phyloP scores from a whole-genome alignment of 2,329 filamentous ascomycete species.

The Pseudocercospora ulei region DNA sequence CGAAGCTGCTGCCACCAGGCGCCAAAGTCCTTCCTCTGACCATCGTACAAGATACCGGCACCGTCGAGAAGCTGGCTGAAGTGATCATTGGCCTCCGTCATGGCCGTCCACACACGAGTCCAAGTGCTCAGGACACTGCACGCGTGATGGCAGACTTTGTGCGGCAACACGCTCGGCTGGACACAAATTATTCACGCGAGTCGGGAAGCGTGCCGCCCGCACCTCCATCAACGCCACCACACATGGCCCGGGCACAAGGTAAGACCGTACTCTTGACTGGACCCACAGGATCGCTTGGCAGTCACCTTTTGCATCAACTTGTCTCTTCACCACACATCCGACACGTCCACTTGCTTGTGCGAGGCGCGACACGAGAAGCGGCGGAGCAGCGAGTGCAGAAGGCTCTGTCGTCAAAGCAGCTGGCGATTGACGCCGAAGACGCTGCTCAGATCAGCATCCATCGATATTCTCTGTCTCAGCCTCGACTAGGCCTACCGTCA shows the following conservation, averaged over 20 bases:
- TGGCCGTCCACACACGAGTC: conserved; percentile 26
- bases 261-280: conserved; percentile 40
- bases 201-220: conserved; percentile 23
- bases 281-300: conserved; percentile 45
- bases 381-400: conserved; percentile 41
- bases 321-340: conserved; percentile 34
- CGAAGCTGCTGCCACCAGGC: conserved; percentile 33
- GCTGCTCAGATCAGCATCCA: conserved; percentile 39
- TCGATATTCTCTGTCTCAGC: conserved; percentile 44
- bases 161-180: conserved; percentile 37
- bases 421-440: conserved; percentile 26
- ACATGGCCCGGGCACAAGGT: no score
- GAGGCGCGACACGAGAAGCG: conserved; percentile 39
- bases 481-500: conserved; percentile 42
- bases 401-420: conserved; percentile 37
- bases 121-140: conserved; percentile 34
- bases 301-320: conserved; percentile 44
- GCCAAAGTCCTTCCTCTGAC: conserved; percentile 45
- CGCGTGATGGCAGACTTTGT: conserved; percentile 42
- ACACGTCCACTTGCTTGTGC: conserved; percentile 50
- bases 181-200: no score
- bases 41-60: conserved; percentile 52
- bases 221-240: no score
- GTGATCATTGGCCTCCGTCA: conserved; percentile 37
- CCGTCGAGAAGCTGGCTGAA: conserved; percentile 38